phyloP scores from a whole-genome alignment of 305 asterid species.

The Fraxinus platypoda region DNA sequence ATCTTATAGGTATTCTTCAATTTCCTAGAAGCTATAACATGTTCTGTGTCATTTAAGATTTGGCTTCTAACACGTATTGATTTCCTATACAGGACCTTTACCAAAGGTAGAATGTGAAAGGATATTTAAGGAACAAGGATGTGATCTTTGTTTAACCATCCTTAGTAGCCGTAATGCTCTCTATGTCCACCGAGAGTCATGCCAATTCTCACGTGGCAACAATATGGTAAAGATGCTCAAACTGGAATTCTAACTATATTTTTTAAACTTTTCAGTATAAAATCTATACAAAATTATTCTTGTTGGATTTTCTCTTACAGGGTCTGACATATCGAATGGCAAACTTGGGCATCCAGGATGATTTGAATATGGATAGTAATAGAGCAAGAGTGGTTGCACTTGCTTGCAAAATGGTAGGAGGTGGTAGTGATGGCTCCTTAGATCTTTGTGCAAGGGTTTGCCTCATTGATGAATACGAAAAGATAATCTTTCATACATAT shows the following conservation, averaged over 20 bases:
- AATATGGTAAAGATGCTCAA: slow-evolving; percentile 35
- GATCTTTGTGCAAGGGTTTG: slow-evolving; percentile 90
- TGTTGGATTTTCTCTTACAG: slow-evolving; percentile 29
- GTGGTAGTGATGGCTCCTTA: slow-evolving; percentile 86
- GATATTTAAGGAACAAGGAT: slow-evolving; percentile 79
- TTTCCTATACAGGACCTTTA: slow-evolving; percentile 59
- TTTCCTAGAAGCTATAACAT: neutral
- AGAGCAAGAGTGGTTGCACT: slow-evolving; percentile 72
- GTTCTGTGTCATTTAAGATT: neutral
- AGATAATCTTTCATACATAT: slow-evolving; percentile 65
- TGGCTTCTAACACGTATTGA: slow-evolving; percentile 9
- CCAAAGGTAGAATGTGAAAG: slow-evolving; percentile 95
- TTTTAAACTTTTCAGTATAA: neutral
- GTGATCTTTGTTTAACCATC: slow-evolving; percentile 66
- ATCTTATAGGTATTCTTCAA: slow-evolving; percentile 67
- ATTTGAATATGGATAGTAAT: slow-evolving; percentile 60
- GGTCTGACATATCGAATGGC: slow-evolving; percentile 70
- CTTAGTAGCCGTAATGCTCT: slow-evolving; percentile 48
- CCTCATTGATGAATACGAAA: slow-evolving; percentile 69
- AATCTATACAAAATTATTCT: slow-evolving; percentile 1
- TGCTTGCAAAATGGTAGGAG: slow-evolving; percentile 94
- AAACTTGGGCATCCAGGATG: slow-evolving; percentile 74
- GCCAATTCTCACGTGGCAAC: slow-evolving; percentile 66
- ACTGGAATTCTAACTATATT: neutral
- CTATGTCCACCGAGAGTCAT: slow-evolving; percentile 54